These are phyloP conservation scores for Tillandsia fasciculata DNA, from an alignment of 176 grass and related monocot genomes.

Conservation along the genomic window DNA sequence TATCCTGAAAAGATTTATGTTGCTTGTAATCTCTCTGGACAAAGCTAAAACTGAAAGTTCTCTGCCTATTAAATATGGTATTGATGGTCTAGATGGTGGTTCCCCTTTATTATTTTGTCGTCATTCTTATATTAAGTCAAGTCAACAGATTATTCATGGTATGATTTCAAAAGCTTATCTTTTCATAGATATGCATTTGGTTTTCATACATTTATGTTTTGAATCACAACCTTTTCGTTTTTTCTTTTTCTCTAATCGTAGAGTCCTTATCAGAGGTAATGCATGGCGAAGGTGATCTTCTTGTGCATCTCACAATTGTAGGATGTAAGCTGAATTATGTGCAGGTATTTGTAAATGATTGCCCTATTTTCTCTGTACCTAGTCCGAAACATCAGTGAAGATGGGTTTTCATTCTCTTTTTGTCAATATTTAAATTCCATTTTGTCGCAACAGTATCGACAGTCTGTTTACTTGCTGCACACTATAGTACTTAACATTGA, in stretches of 20 bases:
- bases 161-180: constrained; percentile 15
- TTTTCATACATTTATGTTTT: constrained; percentile 8
- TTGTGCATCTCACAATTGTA: constrained; percentile 41
- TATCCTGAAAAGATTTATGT: constrained; percentile 52
- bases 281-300: constrained; percentile 69
- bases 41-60: constrained; percentile 42
- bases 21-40: constrained; percentile 49
- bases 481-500: not conserved
- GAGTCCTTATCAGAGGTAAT: constrained; percentile 53
- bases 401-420: not conserved
- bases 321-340: constrained; percentile 46
- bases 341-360: constrained; percentile 36
- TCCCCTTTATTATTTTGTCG: constrained; percentile 44
- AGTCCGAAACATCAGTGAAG: not conserved
- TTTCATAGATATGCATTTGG: not conserved
- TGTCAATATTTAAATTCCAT: constrained; percentile 17
- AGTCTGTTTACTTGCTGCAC: no score
- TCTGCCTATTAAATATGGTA: constrained; percentile 40
- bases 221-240: not conserved
- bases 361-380: not conserved
- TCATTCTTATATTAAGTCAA: constrained; percentile 46
- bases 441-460: not conserved
- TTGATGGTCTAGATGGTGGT: constrained; percentile 60
- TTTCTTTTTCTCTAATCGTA: constrained; percentile 26
- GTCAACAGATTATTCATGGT: constrained; percentile 47